Evolutionary conservation across 345 rosid species (phyloP).

Genomic region (Aurinia saxatilis): DNA sequence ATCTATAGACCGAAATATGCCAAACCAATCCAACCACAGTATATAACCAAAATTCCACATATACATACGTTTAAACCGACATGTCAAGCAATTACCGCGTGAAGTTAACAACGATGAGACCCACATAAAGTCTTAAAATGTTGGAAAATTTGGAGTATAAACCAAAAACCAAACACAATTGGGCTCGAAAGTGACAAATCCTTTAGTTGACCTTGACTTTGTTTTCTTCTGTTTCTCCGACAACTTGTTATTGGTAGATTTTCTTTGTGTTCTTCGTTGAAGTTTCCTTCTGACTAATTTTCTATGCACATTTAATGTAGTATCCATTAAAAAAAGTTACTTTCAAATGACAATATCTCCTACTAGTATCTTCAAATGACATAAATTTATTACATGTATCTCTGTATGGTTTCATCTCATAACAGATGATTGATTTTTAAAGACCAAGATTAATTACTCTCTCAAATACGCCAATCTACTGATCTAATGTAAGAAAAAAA

Average conservation of each 20-base stretch:
- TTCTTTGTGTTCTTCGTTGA: neutral
- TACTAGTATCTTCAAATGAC: neutral
- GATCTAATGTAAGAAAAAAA: no score
- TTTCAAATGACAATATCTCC: neutral
- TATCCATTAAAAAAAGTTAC: no score
- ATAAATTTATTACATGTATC: neutral
- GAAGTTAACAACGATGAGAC: neutral
- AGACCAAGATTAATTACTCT: neutral
- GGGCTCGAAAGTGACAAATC: slow-evolving; percentile 9
- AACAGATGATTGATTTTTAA: neutral
- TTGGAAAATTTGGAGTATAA: neutral
- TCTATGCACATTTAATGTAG: neutral
- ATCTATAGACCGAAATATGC: neutral
- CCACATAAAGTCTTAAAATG: neutral
- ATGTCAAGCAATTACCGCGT: slow-evolving; percentile 2
- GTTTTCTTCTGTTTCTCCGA: neutral
- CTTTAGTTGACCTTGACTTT: slow-evolving; percentile 22
- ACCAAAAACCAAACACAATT: slow-evolving; percentile 6
- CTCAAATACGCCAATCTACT: no score
- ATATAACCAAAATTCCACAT: neutral
- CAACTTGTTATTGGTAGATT: neutral
- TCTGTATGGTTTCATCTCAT: neutral
- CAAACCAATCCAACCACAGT: neutral
- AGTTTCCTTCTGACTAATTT: neutral
- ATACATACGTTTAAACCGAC: neutral